phyloP scores from a whole-genome alignment of 176 grass and related monocot genomes.

The Paspalum notatum region DNA sequence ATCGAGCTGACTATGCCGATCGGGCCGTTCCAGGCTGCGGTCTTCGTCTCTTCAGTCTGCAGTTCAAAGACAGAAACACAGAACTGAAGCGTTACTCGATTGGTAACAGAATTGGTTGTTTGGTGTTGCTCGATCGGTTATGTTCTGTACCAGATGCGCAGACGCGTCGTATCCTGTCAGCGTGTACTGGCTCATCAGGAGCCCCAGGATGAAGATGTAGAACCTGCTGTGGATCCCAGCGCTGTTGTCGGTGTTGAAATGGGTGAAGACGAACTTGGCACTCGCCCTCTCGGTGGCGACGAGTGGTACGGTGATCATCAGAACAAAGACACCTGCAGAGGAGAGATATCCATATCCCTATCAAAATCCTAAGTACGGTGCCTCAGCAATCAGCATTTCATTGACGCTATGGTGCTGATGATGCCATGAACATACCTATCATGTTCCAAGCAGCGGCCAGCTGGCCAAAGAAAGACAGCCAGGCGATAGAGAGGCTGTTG shows the following conservation, averaged over 20 bases:
- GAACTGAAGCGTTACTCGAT: too few relatives aligned
- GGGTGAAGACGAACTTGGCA: constrained; percentile 75
- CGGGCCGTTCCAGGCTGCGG: constrained; percentile 66
- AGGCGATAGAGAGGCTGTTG: constrained; percentile 80
- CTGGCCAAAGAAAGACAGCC: constrained; percentile 84
- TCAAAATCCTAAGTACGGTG: constrained; percentile 3
- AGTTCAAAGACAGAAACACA: neutral
- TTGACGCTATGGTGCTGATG: too few relatives aligned
- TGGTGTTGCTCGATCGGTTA: too few relatives aligned
- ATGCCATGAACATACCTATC: constrained; percentile 45
- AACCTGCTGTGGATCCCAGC: constrained; percentile 77
- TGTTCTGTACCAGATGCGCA: constrained; percentile 44
- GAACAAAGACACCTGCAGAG: constrained; percentile 66
- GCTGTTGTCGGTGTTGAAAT: constrained; percentile 77
- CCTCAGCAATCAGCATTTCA: neutral
- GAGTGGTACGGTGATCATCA: constrained; percentile 72
- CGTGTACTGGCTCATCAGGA: constrained; percentile 92
- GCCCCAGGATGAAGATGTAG: constrained; percentile 81
- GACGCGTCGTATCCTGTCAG: constrained; percentile 83
- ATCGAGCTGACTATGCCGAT: constrained; percentile 82
- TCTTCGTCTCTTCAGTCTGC: constrained; percentile 87
- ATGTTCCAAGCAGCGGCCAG: constrained; percentile 84
- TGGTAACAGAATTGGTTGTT: too few relatives aligned
- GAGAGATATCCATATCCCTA: neutral
- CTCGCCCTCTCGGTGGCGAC: constrained; percentile 80